Conservation (phyloP, 352 stramenopile species). For the Phytophthora chlamydospora region DNA sequence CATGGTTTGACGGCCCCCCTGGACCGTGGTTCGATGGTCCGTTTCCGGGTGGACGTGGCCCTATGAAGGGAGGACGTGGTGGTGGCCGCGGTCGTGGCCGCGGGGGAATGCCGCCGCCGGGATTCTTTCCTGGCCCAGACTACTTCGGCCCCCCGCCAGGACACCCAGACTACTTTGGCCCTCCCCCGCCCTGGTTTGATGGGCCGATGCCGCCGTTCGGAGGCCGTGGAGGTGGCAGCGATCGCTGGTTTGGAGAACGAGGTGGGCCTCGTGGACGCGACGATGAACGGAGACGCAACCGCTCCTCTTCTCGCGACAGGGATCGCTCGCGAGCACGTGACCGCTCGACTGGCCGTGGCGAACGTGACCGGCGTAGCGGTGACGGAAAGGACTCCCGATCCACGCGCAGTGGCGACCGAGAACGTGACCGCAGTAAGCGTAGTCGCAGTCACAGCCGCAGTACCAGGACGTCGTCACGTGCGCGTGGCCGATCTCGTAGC, state of each 20-base stretch:
- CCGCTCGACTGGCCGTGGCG: slow-evolving; percentile 31
- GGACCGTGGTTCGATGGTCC: slow-evolving; percentile 84
- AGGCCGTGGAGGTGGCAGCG: slow-evolving; percentile 44
- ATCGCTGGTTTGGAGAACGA: slow-evolving; percentile 52
- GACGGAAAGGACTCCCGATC: slow-evolving; percentile 38
- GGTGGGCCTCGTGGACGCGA: slow-evolving; percentile 39
- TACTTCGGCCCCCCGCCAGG: slow-evolving; percentile 78
- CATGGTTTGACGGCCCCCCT: slow-evolving; percentile 77
- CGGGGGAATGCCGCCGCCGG: slow-evolving; percentile 59
- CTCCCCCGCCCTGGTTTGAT: slow-evolving; percentile 74
- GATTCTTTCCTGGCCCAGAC: slow-evolving; percentile 77
- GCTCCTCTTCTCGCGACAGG: slow-evolving; percentile 41
- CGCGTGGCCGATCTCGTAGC: slow-evolving; percentile 47
- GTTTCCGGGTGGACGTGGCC: slow-evolving; percentile 47
- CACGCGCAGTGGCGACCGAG: slow-evolving; percentile 37
- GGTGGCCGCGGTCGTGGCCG: slow-evolving; percentile 41
- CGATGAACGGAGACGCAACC: slow-evolving; percentile 51
- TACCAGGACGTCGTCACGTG: slow-evolving; percentile 30
- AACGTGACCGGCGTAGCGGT: slow-evolving; percentile 41
- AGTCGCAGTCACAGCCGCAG: slow-evolving; percentile 51
- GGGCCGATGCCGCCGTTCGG: slow-evolving; percentile 58
- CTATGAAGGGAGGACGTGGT: slow-evolving; percentile 57
- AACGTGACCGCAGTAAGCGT: slow-evolving; percentile 39
- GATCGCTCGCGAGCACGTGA: slow-evolving; percentile 36
- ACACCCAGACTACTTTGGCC: slow-evolving; percentile 81